phyloP scores from a whole-genome alignment of 139 green algal genomes.

The Chlamydomonas eustigma region DNA sequence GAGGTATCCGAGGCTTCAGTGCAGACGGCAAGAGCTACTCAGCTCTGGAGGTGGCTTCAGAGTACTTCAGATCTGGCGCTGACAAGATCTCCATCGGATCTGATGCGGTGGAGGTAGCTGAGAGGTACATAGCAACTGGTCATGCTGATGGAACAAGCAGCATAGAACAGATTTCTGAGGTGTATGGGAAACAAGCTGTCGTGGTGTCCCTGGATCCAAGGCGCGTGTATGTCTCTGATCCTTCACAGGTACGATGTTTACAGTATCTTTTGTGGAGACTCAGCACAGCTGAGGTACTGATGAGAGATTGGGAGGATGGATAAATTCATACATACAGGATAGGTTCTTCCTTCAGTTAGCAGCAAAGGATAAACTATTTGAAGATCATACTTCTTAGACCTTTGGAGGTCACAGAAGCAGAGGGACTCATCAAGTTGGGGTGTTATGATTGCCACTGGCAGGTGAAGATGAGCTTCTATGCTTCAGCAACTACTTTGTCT shows the following conservation, averaged over 20 bases:
- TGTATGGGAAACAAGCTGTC: conserved; percentile 88
- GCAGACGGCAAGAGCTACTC: conserved; percentile 66
- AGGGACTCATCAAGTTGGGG: too few species aligned
- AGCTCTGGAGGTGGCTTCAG: conserved; percentile 87
- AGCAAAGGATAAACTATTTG: too few species aligned
- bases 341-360: neutral
- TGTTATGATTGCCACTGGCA: too few species aligned
- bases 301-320: too few species aligned
- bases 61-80: conserved; percentile 94
- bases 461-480: too few species aligned
- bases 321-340: neutral
- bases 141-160: conserved; percentile 25
- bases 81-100: conserved; percentile 98
- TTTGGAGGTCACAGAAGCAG: too few species aligned
- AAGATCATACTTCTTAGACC: too few species aligned
- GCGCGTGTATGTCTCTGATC: conserved; percentile 79
- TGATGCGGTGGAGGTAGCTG: conserved; percentile 72
- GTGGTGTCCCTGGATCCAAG: conserved; percentile 92
- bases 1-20: conserved; percentile 92
- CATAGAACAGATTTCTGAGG: conserved; percentile 95
- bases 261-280: neutral
- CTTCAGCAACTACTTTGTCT: too few species aligned
- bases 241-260: conserved; percentile 23
- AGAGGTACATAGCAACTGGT: conserved; percentile 29
- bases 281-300: neutral